Conservation (phyloP, 2,329 filamentous ascomycete species). For the Triangularia setosa region DNA sequence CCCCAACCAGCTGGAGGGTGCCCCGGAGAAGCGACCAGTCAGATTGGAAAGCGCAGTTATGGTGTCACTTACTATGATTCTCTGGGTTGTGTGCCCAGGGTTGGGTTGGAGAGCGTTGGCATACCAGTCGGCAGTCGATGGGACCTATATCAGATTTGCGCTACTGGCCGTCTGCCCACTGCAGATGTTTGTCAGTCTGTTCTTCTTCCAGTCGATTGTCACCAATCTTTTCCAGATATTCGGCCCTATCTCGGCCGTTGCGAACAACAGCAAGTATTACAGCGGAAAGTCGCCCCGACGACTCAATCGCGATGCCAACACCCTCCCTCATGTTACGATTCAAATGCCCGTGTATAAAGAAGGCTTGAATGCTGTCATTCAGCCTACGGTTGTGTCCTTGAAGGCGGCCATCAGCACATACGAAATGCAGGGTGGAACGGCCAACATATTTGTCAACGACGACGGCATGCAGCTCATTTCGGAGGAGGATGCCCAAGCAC, state of each 20-base stretch:
- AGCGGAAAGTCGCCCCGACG: constrained; percentile 38
- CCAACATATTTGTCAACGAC: constrained; percentile 66
- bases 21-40: constrained; percentile 44
- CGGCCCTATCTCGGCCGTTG: constrained; percentile 45
- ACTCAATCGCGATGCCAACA: constrained; percentile 36
- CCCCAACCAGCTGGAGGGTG: constrained; percentile 38
- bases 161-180: constrained; percentile 50
- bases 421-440: constrained; percentile 60
- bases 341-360: constrained; percentile 51
- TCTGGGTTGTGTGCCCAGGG: constrained; percentile 52
- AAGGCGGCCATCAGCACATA: constrained; percentile 57
- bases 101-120: constrained; percentile 53
- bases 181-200: constrained; percentile 56
- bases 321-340: constrained; percentile 46
- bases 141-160: constrained; percentile 49
- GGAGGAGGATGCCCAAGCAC: constrained; percentile 43
- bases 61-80: constrained; percentile 47
- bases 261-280: constrained; percentile 44
- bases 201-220: constrained; percentile 50
- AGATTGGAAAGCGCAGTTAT: constrained; percentile 53
- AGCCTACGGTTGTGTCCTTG: constrained; percentile 52
- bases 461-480: constrained; percentile 63
- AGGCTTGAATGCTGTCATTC: constrained; percentile 46
- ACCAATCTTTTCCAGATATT: constrained; percentile 47
- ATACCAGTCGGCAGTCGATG: constrained; percentile 51